Base-by-base conservation (phyloP, 257 asterid species). In the Solanum arcanum region DNA sequence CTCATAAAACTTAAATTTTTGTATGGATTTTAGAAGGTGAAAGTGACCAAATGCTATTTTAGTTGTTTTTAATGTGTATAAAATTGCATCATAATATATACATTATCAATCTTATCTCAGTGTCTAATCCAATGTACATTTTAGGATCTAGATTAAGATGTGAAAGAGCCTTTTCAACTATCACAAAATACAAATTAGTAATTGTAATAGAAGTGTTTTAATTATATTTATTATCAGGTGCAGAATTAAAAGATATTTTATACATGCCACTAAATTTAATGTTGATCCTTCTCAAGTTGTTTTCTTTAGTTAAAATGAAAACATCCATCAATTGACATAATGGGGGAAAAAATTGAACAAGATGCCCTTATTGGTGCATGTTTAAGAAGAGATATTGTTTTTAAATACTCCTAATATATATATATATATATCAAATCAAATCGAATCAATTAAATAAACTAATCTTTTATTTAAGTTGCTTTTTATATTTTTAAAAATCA, bases 381-480 rank as follows among this genome's bases (percentile, higher is more conserved):
- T 0, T 42, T 42, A n/a, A 14, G 23, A 76, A 76, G 60, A 76
- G 59, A 42, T 1, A 27, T 31, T 56, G 12, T 56, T 56, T 56
- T 56, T 56, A 5, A n/a, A 11, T 52, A 15, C 20, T 44, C 47
- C 47, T 13, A 44, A 44, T 42, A 42, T 42, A 41, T 41, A 41
- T 41, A 41, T 41, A 41, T 41, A 41, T 41, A 41, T 41, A 41
- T 41, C 44, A 41, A 41, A 10, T 9, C 46, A 42, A 47, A 47
- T 39, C 2, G 2, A 39, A 39, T 42, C 46, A 4, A 42, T 42
- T 42, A 42, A 42, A 9, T 42, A 9, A 49, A 49, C 1, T 49
- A 0, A 49, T 5, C 1, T 15, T 15, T 5, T 14, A 14, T 49
- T 15, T 49, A 0, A 13, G 0, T 44, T 11, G 1, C 12, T 44